Percentiles rank a stretch among this genome's conserved stretches.
Evolutionary conservation across 2,329 filamentous ascomycete species (phyloP).

Genomic region (Xenoacremonium recifei): DNA sequence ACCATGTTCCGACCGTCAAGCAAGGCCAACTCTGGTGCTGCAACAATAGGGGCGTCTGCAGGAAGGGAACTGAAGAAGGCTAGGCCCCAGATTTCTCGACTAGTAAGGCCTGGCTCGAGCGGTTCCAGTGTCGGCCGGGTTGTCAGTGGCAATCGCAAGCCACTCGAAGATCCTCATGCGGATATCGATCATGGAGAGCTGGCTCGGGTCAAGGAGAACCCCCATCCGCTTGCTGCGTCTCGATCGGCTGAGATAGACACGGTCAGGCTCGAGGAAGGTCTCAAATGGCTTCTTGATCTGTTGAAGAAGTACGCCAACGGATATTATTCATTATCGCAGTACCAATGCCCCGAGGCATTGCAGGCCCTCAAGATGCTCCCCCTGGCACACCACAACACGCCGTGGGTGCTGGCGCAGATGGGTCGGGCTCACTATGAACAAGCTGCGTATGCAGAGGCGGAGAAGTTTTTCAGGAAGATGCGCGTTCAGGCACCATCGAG

Average conservation of each 20-base stretch:
- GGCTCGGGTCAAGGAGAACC: constrained; percentile 43
- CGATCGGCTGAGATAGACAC: constrained; percentile 51
- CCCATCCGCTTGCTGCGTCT: constrained; percentile 33
- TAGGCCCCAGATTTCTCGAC: constrained; percentile 66
- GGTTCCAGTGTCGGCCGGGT: constrained; percentile 76
- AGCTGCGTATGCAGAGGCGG: constrained; percentile 79
- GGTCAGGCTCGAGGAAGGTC: constrained; percentile 69
- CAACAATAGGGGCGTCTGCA: constrained; percentile 58
- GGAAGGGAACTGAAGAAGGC: constrained; percentile 77
- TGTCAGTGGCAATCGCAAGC: constrained; percentile 87
- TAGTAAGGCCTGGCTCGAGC: constrained; percentile 64
- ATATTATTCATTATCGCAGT: constrained; percentile 76
- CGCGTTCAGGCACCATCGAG: constrained; percentile 77
- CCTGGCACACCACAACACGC: constrained; percentile 77
- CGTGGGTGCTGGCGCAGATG: constrained; percentile 89
- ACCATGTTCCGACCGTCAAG: constrained; percentile 69
- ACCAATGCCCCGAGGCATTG: constrained; percentile 75
- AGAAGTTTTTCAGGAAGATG: constrained; percentile 79
- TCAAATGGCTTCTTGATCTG: constrained; percentile 75
- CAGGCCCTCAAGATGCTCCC: constrained; percentile 71
- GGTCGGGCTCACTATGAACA: constrained; percentile 91
- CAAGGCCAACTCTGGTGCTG: constrained; percentile 59
- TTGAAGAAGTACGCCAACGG: constrained; percentile 79
- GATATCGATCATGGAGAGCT: constrained; percentile 69
- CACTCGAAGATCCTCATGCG: constrained; percentile 62